Evolutionary conservation across 2,329 filamentous ascomycete species (phyloP).

Genomic region (Thielaviopsis euricoi): DNA sequence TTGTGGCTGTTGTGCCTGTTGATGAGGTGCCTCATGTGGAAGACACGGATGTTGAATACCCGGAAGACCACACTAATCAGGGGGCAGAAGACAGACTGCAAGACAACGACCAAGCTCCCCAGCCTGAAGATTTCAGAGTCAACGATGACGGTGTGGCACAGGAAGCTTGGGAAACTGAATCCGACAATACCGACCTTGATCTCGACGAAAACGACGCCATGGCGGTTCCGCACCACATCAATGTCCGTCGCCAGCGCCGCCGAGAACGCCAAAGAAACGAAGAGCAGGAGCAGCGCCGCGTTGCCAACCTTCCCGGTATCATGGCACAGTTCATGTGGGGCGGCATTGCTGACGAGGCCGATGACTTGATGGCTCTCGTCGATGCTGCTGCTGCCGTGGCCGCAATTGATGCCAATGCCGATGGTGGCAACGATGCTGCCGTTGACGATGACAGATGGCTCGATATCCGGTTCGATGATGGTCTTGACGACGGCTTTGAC

Average conservation of each 20-base stretch:
- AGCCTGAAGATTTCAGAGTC: conserved; percentile 9
- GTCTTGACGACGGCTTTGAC: conserved; percentile 36
- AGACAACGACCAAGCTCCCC: background rate
- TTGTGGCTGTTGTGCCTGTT: background rate
- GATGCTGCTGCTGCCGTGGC: too few relatives aligned
- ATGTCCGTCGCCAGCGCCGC: background rate
- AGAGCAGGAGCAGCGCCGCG: background rate
- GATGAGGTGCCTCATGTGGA: conserved; percentile 9
- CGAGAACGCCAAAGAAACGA: background rate
- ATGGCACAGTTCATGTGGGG: conserved; percentile 48
- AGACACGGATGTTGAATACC: conserved; percentile 3
- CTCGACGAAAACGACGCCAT: background rate
- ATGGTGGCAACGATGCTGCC: conserved; percentile 27
- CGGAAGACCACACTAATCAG: background rate
- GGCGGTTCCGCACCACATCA: background rate
- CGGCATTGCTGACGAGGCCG: conserved; percentile 23
- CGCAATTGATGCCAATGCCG: conserved; percentile 45
- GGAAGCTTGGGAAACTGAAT: background rate
- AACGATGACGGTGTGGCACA: conserved; percentile 7
- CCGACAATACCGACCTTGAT: conserved; percentile 9
- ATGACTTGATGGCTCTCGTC: conserved; percentile 13
- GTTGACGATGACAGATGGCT: conserved; percentile 20
- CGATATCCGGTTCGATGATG: conserved; percentile 1
- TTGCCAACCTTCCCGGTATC: conserved; percentile 12
- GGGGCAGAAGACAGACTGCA: conserved; percentile 1